Percentiles rank a stretch among this genome's conserved stretches.
Evolutionary conservation across 176 grass and related monocot genomes (phyloP).

Genomic region (Avena sativa): DNA sequence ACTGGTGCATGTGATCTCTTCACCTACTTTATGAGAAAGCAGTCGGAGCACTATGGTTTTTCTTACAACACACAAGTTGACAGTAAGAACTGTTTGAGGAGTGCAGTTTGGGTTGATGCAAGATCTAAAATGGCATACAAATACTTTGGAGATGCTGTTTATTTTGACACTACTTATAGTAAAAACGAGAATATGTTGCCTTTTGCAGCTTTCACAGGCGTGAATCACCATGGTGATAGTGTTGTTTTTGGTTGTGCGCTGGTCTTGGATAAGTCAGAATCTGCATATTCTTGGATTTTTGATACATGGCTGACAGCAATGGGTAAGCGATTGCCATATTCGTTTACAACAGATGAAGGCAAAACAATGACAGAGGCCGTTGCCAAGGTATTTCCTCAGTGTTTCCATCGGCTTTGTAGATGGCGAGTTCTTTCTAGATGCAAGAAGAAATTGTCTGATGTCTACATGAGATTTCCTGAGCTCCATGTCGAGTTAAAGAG

Average conservation of each 20-base stretch:
- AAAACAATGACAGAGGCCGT: constrained; percentile 70
- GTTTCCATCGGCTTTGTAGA: constrained; percentile 88
- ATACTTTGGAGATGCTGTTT: constrained; percentile 91
- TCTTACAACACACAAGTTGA: constrained; percentile 82
- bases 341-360: constrained; percentile 86
- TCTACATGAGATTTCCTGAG: constrained; percentile 60
- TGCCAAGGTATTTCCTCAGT: constrained; percentile 75
- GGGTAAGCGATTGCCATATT: constrained; percentile 64
- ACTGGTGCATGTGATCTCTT: constrained; percentile 63
- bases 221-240: constrained; percentile 83
- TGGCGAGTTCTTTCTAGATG: constrained; percentile 92
- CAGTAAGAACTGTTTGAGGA: constrained; percentile 74
- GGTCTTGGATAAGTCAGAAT: constrained; percentile 73
- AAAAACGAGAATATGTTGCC: constrained; percentile 80
- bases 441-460: constrained; percentile 86
- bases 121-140: constrained; percentile 82
- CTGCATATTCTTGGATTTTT: constrained; percentile 79
- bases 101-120: constrained; percentile 90
- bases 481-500: constrained; percentile 81
- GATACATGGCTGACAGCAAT: constrained; percentile 88
- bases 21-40: constrained; percentile 76
- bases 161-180: constrained; percentile 79
- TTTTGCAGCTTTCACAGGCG: constrained; percentile 78
- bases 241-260: constrained; percentile 91
- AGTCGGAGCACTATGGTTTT: constrained; percentile 74